These are phyloP conservation scores for Hirsutella minnesotensis DNA, from an alignment of 2,329 filamentous ascomycete genomes.

Conservation along the genomic window DNA sequence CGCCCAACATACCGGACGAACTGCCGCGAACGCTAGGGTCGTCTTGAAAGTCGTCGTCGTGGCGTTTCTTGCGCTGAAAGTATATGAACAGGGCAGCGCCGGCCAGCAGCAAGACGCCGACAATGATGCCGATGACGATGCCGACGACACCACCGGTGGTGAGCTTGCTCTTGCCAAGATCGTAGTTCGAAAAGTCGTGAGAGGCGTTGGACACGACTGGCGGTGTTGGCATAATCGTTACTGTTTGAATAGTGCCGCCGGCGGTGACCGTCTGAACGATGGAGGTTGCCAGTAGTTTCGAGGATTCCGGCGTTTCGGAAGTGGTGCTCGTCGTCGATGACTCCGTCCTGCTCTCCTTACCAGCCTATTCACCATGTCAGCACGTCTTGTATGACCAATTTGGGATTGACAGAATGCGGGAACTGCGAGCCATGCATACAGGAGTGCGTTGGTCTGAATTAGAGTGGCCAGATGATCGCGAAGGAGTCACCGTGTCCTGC, in stretches of 20 bases:
- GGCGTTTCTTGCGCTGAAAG: constrained; percentile 31
- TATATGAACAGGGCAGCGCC: constrained; percentile 28
- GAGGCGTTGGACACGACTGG: constrained; percentile 5
- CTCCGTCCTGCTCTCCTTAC: neutral
- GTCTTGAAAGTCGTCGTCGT: constrained; percentile 28
- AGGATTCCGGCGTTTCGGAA: neutral
- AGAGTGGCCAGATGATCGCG: constrained; percentile 13
- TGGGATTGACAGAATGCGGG: neutral
- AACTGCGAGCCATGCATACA: constrained; percentile 23
- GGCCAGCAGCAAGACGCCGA: constrained; percentile 25
- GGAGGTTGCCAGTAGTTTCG: constrained; percentile 9
- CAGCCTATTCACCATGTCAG: constrained; percentile 1
- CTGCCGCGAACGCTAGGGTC: constrained; percentile 36
- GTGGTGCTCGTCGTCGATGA: neutral
- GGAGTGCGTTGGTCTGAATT: constrained; percentile 11
- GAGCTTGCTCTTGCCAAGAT: constrained; percentile 16
- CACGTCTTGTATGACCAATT: neutral
- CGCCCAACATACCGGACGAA: constrained; percentile 35
- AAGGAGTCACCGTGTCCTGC: constrained; percentile 18
- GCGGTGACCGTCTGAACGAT: constrained; percentile 41
- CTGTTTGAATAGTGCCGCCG: constrained; percentile 39
- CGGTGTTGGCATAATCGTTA: constrained; percentile 37
- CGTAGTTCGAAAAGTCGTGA: neutral
- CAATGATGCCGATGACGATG: constrained; percentile 39
- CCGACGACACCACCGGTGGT: constrained; percentile 38